Evolutionary conservation across 306 rosid species (phyloP), one percentile per base, ranked within the genome.

Genomic region (Prinsepia uniflora): DNA sequence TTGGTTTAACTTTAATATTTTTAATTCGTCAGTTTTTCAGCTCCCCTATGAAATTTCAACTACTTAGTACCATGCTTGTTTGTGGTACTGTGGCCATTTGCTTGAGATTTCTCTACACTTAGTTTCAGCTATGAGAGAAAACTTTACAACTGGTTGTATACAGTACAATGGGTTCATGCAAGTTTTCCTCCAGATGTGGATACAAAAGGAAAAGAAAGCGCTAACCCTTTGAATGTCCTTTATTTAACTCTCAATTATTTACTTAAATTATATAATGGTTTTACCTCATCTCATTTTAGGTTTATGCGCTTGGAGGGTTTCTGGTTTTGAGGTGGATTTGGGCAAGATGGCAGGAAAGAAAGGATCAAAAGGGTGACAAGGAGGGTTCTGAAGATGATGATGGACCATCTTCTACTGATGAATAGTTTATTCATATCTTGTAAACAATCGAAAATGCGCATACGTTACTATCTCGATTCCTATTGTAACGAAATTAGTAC

Each of bases 251-350:
- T 24, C 30, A 36, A 6, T 4, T 13, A 7, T 46, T 62, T 39
- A 4, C 34, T 14, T 7, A 5, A 22, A 10, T 36, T 39, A 13
- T 6, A 17, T 4, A 66, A 19, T 19, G 19, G 63, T 24, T 8
- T 72, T 71, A 43, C 61, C 62, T 22, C 15, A 24, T 77, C 57
- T 49, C 17, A 63, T 61, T 72, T 36, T 84, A 94, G 99, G 90
- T 89, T 70, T 91, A 86, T 60, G 96, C 95, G 42, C 63, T 94
- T 3, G 96, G 57, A 52, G 57, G 57, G 57, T 52, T 17, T 52
- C 57, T 52, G 24, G 57, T 52, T 52, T 52, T 52, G 57, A 52
- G 57, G 24, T 52, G 57, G 57, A n/a, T 52, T 3, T 52, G 24
- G 57, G 57, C 57, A 52, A 52, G 57, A 52, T 52, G 57, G 57